Conservation (phyloP, 257 asterid species). For the Mitragyna speciosa region DNA sequence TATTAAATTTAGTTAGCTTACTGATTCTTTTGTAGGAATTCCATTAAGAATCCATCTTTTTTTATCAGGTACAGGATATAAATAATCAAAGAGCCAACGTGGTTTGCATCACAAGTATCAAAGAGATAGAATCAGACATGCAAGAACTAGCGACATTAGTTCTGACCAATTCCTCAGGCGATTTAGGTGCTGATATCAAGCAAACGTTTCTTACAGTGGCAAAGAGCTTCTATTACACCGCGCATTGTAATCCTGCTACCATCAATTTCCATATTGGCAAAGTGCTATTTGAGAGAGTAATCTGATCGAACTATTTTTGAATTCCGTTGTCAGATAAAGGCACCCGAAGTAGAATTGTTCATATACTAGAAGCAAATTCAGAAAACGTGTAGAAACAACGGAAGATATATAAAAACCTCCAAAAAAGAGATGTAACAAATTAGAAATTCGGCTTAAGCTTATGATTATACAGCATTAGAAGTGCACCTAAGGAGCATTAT, state of each 20-base stretch:
- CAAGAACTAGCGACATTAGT: slow-evolving; percentile 54
- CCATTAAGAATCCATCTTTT: neutral
- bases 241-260: slow-evolving; percentile 50
- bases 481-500: neutral
- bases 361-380: neutral
- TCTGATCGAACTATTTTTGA: slow-evolving; percentile 18
- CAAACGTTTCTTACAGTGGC: slow-evolving; percentile 56
- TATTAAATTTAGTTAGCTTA: neutral
- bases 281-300: slow-evolving; percentile 68
- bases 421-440: neutral
- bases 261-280: slow-evolving; percentile 57
- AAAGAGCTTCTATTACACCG: slow-evolving; percentile 58
- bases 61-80: slow-evolving; percentile 26
- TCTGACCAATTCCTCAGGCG: slow-evolving; percentile 31
- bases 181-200: slow-evolving; percentile 44
- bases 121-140: slow-evolving; percentile 55
- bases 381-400: neutral
- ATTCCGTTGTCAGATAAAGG: neutral
- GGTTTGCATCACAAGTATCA: slow-evolving; percentile 25
- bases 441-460: neutral
- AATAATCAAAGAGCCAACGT: slow-evolving; percentile 16
- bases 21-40: neutral
- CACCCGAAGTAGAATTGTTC: neutral
- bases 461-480: neutral
- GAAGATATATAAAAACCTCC: neutral